phyloP scores from a whole-genome alignment of 345 rosid species.

The Hibiscus trionum region DNA sequence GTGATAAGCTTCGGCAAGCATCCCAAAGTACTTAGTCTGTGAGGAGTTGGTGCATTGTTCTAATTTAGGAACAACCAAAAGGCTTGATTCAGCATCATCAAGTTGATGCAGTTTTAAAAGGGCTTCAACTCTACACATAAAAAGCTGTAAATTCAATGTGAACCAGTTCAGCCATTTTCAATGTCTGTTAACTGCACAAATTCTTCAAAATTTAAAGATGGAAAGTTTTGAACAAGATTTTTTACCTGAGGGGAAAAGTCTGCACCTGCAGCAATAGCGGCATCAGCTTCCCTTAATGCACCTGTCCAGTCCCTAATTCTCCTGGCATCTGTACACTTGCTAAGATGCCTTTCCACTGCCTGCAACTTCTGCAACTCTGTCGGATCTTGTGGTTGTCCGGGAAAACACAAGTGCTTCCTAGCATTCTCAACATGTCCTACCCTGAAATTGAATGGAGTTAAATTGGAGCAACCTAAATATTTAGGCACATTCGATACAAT shows the following conservation, averaged over 20 bases:
- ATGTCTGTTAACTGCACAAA: background rate
- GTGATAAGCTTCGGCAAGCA: constrained; percentile 71
- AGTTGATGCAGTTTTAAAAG: constrained; percentile 70
- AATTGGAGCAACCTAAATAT: constrained; percentile 3
- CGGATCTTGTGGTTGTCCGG: constrained; percentile 54
- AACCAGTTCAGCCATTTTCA: constrained; percentile 24
- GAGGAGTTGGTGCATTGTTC: constrained; percentile 34
- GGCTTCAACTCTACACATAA: constrained; percentile 96
- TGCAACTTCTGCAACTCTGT: constrained; percentile 47
- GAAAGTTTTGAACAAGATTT: background rate
- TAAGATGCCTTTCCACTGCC: constrained; percentile 58
- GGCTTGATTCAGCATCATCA: constrained; percentile 61
- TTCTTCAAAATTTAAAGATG: constrained; percentile 2
- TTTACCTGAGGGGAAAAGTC: constrained; percentile 80
- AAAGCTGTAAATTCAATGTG: constrained; percentile 67
- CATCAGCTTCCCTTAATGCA: constrained; percentile 54
- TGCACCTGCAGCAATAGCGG: constrained; percentile 80
- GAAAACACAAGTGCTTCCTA: constrained; percentile 43
- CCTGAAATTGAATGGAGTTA: constrained; percentile 42
- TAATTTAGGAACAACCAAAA: constrained; percentile 38
- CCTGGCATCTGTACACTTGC: constrained; percentile 67
- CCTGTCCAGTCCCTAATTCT: constrained; percentile 65
- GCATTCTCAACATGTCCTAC: constrained; percentile 83
- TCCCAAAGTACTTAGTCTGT: constrained; percentile 56
- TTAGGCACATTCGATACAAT: background rate